A percentile compares a stretch with the other conserved stretches of the same genome.
Evolutionary conservation across 176 grass and related monocot species (phyloP).

Genomic region (Musa itinerans): DNA sequence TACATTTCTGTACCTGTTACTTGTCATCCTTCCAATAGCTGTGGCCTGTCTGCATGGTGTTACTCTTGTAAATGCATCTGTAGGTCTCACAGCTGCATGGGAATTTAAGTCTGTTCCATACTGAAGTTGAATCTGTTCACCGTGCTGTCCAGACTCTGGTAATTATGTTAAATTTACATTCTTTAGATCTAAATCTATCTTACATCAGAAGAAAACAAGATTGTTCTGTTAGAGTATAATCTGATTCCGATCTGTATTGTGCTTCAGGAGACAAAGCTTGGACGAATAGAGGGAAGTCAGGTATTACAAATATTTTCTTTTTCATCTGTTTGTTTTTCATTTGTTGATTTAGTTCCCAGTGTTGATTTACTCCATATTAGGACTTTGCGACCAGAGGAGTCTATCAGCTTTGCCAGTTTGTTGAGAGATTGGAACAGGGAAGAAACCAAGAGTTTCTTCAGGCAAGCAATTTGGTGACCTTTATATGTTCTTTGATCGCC

Average conservation of each 20-base stretch:
- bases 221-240: constrained; percentile 3
- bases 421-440: constrained; percentile 60
- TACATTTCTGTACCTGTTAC: neutral
- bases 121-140: constrained; percentile 89
- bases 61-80: constrained; percentile 7
- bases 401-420: constrained; percentile 69
- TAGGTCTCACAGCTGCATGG: constrained; percentile 65
- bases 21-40: constrained; percentile 11
- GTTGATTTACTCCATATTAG: constrained; percentile 25
- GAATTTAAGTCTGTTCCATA: constrained; percentile 56
- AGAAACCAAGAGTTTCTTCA: constrained; percentile 40
- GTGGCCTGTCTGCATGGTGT: neutral
- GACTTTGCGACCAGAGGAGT: constrained; percentile 64
- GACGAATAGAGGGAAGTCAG: constrained; percentile 55
- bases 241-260: constrained; percentile 33
- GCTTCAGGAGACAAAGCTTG: constrained; percentile 79
- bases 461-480: constrained; percentile 24
- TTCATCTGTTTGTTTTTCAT: constrained; percentile 2
- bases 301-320: constrained; percentile 27
- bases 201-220: neutral
- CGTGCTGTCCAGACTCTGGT: constrained; percentile 79
- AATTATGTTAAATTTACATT: constrained; percentile 7
- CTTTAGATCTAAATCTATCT: neutral
- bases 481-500: neutral
- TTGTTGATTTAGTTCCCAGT: neutral